Evolutionary conservation across 148 eudicot genomes (phyloP).

Genomic region (Rhododendron molle): DNA sequence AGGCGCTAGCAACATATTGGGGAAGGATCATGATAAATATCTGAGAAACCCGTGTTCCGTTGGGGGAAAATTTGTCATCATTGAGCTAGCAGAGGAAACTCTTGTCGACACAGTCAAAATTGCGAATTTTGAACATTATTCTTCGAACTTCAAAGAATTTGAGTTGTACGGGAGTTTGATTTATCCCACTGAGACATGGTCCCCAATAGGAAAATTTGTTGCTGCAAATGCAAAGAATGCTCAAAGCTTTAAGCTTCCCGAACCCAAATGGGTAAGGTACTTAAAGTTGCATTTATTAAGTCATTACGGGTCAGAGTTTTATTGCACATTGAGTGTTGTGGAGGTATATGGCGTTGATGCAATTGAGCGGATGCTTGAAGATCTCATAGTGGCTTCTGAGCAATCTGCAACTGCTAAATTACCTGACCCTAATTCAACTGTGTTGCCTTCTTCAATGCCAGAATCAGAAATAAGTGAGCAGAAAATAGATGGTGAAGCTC

Average conservation of each 20-base stretch:
- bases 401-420: conserved; percentile 29
- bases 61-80: conserved; percentile 14
- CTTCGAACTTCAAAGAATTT: too few relatives aligned
- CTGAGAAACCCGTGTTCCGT: too few relatives aligned
- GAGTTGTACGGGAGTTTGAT: conserved; percentile 64
- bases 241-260: conserved; percentile 72
- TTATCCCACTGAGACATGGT: conserved; percentile 79
- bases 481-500: conserved; percentile 32
- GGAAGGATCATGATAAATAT: too few relatives aligned
- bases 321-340: conserved; percentile 72
- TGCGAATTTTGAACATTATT: too few relatives aligned
- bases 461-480: conserved; percentile 27
- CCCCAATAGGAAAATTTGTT: conserved; percentile 58
- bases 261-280: conserved; percentile 87
- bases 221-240: conserved; percentile 83
- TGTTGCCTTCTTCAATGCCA: conserved; percentile 22
- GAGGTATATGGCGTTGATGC: conserved; percentile 95
- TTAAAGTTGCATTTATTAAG: conserved; percentile 63
- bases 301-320: conserved; percentile 86
- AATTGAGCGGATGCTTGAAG: conserved; percentile 89
- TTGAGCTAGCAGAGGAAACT: conserved; percentile 86
- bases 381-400: conserved; percentile 59
- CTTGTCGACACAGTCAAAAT: conserved; percentile 75
- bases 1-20: too few relatives aligned
- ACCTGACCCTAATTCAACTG: conserved; percentile 40